phyloP scores from a whole-genome alignment of 2,329 filamentous ascomycete species.

The Hypoxylon sp. region DNA sequence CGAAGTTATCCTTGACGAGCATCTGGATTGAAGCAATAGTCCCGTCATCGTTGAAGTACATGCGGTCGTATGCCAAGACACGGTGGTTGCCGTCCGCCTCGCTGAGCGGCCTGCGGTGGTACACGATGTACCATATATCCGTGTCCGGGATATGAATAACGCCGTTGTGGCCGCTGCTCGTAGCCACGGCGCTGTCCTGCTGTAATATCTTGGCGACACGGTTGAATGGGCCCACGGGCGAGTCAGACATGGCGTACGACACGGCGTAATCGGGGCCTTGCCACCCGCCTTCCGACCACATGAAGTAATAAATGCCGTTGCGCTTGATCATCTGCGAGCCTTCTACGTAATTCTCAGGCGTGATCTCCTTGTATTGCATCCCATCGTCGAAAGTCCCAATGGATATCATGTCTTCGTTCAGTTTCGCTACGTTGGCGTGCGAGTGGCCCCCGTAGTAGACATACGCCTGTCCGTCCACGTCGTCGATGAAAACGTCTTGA shows the following conservation, averaged over 20 bases:
- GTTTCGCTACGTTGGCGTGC: conserved; percentile 57
- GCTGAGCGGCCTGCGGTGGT: conserved; percentile 59
- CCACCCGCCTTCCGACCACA: conserved; percentile 61
- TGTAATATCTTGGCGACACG: conserved; percentile 54
- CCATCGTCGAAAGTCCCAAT: conserved; percentile 57
- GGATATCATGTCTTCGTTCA: conserved; percentile 58
- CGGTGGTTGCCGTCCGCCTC: conserved; percentile 60
- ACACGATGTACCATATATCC: conserved; percentile 59
- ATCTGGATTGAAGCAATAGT: conserved; percentile 58
- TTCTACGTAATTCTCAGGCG: conserved; percentile 59
- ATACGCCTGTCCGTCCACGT: conserved; percentile 54
- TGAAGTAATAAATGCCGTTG: conserved; percentile 56
- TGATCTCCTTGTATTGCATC: conserved; percentile 57
- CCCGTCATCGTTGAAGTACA: conserved; percentile 59
- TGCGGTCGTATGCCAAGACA: conserved; percentile 60
- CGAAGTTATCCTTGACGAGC: conserved; percentile 58
- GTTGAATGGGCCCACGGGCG: conserved; percentile 57
- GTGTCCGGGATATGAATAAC: conserved; percentile 54
- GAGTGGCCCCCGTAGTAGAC: conserved; percentile 59
- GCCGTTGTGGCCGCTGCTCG: conserved; percentile 57
- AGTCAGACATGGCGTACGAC: conserved; percentile 56
- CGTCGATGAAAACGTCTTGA: conserved; percentile 58
- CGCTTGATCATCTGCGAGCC: conserved; percentile 59
- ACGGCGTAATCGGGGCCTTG: conserved; percentile 59
- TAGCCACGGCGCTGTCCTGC: conserved; percentile 51